Percentiles rank a stretch among this genome's conserved stretches.
Conservation (phyloP, 2,329 filamentous ascomycete species). For the Fusarium piperis region DNA sequence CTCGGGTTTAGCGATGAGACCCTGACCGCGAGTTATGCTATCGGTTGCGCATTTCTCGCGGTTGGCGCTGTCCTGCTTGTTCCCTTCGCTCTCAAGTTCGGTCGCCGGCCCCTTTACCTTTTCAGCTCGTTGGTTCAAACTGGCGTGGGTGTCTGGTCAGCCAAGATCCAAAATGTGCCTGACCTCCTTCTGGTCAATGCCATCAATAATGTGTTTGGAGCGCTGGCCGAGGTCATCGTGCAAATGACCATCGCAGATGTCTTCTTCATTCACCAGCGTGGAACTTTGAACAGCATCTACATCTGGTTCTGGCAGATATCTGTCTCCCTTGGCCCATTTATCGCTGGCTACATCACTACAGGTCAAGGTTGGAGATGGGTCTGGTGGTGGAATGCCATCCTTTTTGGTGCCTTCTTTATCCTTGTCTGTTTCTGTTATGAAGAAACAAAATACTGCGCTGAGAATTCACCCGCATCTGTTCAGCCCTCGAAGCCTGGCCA, state of each 20-base stretch:
- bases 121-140: constrained; percentile 52
- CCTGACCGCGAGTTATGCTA: background rate
- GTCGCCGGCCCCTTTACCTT: constrained; percentile 37
- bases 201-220: constrained; percentile 47
- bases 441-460: background rate
- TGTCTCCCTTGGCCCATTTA: constrained; percentile 43
- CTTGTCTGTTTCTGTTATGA: constrained; percentile 48
- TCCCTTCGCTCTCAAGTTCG: constrained; percentile 36
- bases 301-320: constrained; percentile 42
- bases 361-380: constrained; percentile 49
- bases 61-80: constrained; percentile 36
- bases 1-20: background rate
- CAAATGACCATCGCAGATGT: constrained; percentile 51
- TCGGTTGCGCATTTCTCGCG: constrained; percentile 25
- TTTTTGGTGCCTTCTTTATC: constrained; percentile 21
- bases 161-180: constrained; percentile 50
- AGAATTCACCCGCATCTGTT: background rate
- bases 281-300: constrained; percentile 52
- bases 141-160: constrained; percentile 52
- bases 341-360: constrained; percentile 40
- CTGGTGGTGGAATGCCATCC: constrained; percentile 46
- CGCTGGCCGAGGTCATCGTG: constrained; percentile 51
- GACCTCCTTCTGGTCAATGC: constrained; percentile 56
- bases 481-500: background rate
- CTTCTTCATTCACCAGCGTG: constrained; percentile 47